Base-by-base conservation (phyloP, 257 asterid species). In the Lithospermum erythrorhizon region DNA sequence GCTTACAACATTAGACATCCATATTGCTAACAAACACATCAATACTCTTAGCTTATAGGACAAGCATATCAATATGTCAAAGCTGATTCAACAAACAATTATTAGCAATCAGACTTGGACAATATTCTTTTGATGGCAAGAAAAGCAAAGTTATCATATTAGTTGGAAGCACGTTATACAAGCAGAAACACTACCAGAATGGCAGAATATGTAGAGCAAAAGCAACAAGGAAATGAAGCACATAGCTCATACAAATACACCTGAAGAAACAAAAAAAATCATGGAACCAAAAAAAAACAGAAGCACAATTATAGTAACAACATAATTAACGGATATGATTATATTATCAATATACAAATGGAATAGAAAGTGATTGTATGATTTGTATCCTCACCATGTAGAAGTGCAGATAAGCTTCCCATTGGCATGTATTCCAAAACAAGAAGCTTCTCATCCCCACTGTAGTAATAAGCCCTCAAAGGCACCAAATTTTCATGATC, bases 361-460 rank as follows among this genome's bases (percentile, higher is more conserved):
- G 37, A 21, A 56, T 27, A 56, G 41, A 56, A 19, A 64, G 55
- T 29, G 30, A 21, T 24, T 27, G 18, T 65, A 41, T 41, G 5
- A 17, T 11, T 24, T 27, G 18, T 65, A 41, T 41, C 17, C 49
- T 11, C 17, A 75, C 79, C 64, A 20, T 75, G 79, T 17, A 79
- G 60, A 53, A 59, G 27, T 19, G 65, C 49, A 52, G 75, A 68
- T 47, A 79, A 23, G 30, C 65, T 72, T 20, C 63, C 64, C 57
- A 16, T 58, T 29, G 58, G 19, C 32, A 58, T 64, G 32, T 70
- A 67, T 61, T 75, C 75, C 32, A 62, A 75, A 58, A 75, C 69
- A 69, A 79, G 62, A 63, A 79, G 29, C 64, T 55, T 62, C 59
- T 70, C 75, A 47, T 61, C 59, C 18, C 13, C 58, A 6, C 47